A percentile compares a stretch with the other conserved stretches of the same genome.
These are phyloP conservation scores for Linum trigynum DNA, from an alignment of 345 rosid species.

Conservation along the genomic window DNA sequence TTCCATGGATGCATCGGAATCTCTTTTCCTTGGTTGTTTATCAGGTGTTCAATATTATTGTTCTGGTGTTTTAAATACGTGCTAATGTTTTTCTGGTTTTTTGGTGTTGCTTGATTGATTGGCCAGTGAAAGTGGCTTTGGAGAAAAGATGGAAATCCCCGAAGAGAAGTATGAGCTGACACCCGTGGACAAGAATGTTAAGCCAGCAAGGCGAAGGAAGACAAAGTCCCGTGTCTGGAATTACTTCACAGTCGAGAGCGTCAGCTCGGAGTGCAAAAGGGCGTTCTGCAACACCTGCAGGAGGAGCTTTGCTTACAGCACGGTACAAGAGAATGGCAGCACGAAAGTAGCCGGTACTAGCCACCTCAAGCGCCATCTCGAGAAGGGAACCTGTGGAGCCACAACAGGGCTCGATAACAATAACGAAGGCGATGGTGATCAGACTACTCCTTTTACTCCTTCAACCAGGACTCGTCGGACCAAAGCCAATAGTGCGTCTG, in stretches of 20 bases:
- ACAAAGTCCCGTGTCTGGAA: constrained; percentile 95
- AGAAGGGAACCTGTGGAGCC: constrained; percentile 76
- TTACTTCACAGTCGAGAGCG: constrained; percentile 62
- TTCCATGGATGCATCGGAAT: no score
- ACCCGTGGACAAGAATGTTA: constrained; percentile 29
- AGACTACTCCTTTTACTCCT: constrained; percentile 24
- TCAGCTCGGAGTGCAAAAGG: constrained; percentile 64
- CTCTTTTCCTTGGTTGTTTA: no score
- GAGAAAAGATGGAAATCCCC: not conserved
- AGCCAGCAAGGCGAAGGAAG: constrained; percentile 51
- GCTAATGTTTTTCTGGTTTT: not conserved
- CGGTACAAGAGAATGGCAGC: constrained; percentile 23
- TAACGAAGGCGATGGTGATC: not conserved
- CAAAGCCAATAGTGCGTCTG: constrained; percentile 32
- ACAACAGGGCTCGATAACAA: not conserved
- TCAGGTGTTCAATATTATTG: no score
- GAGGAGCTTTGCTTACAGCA: constrained; percentile 90
- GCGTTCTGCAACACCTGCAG: constrained; percentile 89
- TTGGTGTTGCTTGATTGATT: no score
- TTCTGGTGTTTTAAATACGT: no score
- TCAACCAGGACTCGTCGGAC: constrained; percentile 26
- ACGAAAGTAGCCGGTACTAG: constrained; percentile 90
- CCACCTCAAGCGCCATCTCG: constrained; percentile 89
- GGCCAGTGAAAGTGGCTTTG: not conserved
- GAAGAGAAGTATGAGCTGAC: not conserved